Evolutionary conservation across 2,329 filamentous ascomycete genomes (phyloP), one percentile per base, ranked within the genome.

Genomic region (Chalaropsis ovoidea): DNA sequence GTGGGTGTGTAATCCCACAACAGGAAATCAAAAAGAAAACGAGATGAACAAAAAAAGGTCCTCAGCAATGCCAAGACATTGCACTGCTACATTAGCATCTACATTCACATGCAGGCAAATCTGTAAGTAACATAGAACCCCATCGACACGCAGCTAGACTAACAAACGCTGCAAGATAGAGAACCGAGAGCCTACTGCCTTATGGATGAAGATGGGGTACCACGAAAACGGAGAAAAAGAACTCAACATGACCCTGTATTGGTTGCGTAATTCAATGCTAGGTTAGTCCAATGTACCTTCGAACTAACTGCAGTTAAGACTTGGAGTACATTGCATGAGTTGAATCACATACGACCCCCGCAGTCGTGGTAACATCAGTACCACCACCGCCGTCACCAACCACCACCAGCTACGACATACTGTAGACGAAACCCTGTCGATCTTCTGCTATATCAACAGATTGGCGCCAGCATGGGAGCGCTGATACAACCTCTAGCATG

Each of bases 211-310:
- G 31, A 2, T 31, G 31, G 31, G 31, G 31, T 31, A 31, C 6
- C 31, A 31, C 6, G 31, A 31, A 31, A 31, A 31, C 6, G 31
- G n/a, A 8, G 45, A 17, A 19, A 22, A 6, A n/a, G 45, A 49
- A 49, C 17, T 17, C n/a, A 49, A 10, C 2, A 49, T 49, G n/a
- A 17, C 22, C 45, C n/a, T 22, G 22, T 54, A 31, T 56, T 31
- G 49, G 15, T 56, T 56, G 49, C 49, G 49, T 56, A 56, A 56
- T 56, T 56, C 22, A 35, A 56, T 31, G 5, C n/a, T 19, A 49
- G n/a, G 45, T 19, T 49, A 49, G 22, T 10, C 45, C 45, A 11
- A 19, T 19, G 10, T 19, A 19, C n/a, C 45, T 49, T 8, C 8
- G 13, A 49, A 19, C 45, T 17, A n/a, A 49, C 13, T 8, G 22